A percentile compares a stretch with the other conserved stretches of the same genome.
Evolutionary conservation across 169 alveolate species (phyloP).

Genomic region (Eimeria zaria): DNA sequence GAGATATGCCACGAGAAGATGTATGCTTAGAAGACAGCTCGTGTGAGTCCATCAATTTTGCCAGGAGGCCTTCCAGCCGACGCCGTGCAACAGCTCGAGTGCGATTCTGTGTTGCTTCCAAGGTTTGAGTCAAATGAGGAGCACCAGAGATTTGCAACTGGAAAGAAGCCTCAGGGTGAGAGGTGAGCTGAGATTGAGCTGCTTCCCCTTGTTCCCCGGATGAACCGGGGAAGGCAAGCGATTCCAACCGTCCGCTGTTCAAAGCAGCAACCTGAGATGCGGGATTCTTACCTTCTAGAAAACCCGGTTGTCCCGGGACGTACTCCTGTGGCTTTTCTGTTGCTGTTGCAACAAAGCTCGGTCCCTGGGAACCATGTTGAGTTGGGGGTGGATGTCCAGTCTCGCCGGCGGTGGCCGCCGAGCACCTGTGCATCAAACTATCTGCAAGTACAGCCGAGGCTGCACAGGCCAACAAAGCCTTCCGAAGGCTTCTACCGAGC

Average conservation of each 20-base stretch:
- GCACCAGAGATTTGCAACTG: not conserved
- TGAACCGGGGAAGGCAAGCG: not conserved
- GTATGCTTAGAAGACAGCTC: not conserved
- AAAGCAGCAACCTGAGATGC: conserved; percentile 58
- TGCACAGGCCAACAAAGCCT: conserved; percentile 37
- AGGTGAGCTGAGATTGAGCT: not conserved
- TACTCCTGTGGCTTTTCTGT: not conserved
- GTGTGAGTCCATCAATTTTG: not conserved
- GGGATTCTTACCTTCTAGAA: conserved; percentile 14
- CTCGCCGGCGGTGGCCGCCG: conserved; percentile 1
- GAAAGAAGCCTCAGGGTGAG: not conserved
- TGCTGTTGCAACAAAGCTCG: not conserved
- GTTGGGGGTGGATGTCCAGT: conserved; percentile 3
- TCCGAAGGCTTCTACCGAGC: conserved; percentile 27
- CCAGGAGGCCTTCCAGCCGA: not conserved
- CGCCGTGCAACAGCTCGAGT: not conserved
- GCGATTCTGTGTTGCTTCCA: not conserved
- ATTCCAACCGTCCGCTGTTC: not conserved
- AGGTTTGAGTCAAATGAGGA: not conserved
- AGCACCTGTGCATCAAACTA: conserved; percentile 3
- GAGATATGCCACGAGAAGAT: not conserved
- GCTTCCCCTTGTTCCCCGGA: not conserved
- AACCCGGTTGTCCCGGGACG: conserved; percentile 3
- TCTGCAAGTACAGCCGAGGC: conserved; percentile 41
- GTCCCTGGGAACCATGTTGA: not conserved